Evolutionary conservation across 768 basidiomycete species (phyloP).

Genomic region (Lentinula sp.): DNA sequence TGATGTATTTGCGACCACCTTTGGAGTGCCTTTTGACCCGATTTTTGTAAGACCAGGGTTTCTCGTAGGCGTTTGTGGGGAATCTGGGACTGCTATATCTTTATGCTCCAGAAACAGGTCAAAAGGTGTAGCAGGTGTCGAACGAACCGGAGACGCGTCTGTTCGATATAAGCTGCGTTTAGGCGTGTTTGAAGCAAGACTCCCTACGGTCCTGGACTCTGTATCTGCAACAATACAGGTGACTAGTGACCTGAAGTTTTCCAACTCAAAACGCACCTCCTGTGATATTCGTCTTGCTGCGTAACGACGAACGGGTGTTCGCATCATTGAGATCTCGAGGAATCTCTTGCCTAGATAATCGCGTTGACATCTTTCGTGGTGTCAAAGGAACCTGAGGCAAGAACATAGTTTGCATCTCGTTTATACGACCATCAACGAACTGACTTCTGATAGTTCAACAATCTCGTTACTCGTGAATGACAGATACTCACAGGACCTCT

Average conservation of each 20-base stretch:
- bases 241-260: not conserved
- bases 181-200: not conserved
- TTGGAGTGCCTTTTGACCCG: not conserved
- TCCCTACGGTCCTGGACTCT: not conserved
- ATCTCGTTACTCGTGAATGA: not conserved
- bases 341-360: not conserved
- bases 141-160: not conserved
- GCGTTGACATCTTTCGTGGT: not conserved
- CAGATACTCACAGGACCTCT: not conserved
- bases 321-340: not conserved
- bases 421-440: not conserved
- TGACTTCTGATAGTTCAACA: not conserved
- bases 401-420: not conserved
- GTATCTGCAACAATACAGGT: not conserved
- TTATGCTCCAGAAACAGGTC: not conserved
- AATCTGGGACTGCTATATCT: not conserved
- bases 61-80: not conserved
- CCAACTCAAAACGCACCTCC: not conserved
- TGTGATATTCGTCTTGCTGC: not conserved
- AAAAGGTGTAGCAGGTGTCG: not conserved
- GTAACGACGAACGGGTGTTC: not conserved
- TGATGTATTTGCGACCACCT: not conserved
- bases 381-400: not conserved
- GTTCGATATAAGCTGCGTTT: not conserved
- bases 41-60: not conserved